These are phyloP conservation scores for Immersiporthe knoxdaviesiana DNA, from an alignment of 2,329 filamentous ascomycete species.

Conservation along the genomic window DNA sequence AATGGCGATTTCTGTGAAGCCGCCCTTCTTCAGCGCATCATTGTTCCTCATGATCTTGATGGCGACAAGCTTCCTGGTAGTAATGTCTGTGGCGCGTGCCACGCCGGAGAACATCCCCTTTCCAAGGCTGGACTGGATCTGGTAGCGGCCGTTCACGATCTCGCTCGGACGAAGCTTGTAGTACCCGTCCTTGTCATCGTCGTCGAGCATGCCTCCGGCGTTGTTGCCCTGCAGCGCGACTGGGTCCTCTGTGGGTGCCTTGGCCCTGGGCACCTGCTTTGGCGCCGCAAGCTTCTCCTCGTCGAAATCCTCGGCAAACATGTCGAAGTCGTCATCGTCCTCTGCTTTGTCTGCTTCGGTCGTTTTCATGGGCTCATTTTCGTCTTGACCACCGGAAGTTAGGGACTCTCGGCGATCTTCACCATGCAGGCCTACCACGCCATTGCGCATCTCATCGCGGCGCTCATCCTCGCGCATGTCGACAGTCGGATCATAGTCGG, in stretches of 20 bases:
- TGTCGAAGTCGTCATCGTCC: slow-evolving; percentile 76
- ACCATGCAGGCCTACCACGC: slow-evolving; percentile 56
- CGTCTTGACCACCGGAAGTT: slow-evolving; percentile 31
- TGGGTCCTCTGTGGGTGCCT: slow-evolving; percentile 47
- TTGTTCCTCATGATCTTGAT: slow-evolving; percentile 99
- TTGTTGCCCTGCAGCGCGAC: slow-evolving; percentile 52
- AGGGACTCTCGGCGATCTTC: slow-evolving; percentile 39
- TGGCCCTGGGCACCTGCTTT: slow-evolving; percentile 42
- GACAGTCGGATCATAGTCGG: slow-evolving; percentile 86
- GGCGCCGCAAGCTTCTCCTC: slow-evolving; percentile 66
- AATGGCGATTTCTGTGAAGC: slow-evolving; percentile 92
- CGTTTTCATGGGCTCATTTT: slow-evolving; percentile 38
- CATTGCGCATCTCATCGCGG: slow-evolving; percentile 67
- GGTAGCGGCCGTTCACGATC: slow-evolving; percentile 85
- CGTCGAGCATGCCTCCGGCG: slow-evolving; percentile 80
- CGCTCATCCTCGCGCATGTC: slow-evolving; percentile 86
- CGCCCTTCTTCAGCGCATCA: slow-evolving; percentile 87
- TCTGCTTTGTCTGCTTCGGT: slow-evolving; percentile 51
- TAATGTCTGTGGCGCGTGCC: slow-evolving; percentile 81
- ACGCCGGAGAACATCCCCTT: slow-evolving; percentile 97
- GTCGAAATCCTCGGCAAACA: slow-evolving; percentile 85
- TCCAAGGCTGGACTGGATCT: slow-evolving; percentile 83
- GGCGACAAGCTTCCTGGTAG: slow-evolving; percentile 77
- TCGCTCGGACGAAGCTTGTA: slow-evolving; percentile 95
- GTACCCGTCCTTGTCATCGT: slow-evolving; percentile 93